phyloP scores from a whole-genome alignment of 768 basidiomycete genomes.

The Flagelloscypha sp. region DNA sequence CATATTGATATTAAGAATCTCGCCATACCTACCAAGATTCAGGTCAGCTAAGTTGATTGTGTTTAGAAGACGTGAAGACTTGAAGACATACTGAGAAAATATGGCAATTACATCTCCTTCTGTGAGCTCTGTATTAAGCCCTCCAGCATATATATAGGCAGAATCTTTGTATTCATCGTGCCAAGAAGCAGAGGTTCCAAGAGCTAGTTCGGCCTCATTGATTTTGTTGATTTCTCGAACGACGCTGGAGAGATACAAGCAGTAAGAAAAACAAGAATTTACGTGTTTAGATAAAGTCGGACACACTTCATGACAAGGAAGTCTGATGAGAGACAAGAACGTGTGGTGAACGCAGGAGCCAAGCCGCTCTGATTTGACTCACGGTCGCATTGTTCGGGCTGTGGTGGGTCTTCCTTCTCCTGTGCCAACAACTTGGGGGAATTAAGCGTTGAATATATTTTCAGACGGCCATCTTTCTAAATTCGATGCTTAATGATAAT shows the following conservation, averaged over 20 bases:
- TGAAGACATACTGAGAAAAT: conserved; percentile 81
- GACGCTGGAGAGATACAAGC: conserved; percentile 42
- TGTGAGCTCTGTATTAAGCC: conserved; percentile 80
- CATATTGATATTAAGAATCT: conserved; percentile 90
- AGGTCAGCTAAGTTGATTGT: conserved; percentile 4
- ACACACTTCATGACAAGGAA: no score
- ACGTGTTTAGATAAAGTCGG: background rate
- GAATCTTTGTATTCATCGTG: conserved; percentile 98
- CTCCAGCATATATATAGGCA: conserved; percentile 91
- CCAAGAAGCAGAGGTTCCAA: conserved; percentile 78
- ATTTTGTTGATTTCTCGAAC: conserved; percentile 91
- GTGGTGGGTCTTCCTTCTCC: no score
- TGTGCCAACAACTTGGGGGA: no score
- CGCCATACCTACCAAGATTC: conserved; percentile 70
- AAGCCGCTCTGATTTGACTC: no score
- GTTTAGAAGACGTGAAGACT: conserved; percentile 3
- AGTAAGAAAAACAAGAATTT: background rate
- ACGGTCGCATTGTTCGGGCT: no score
- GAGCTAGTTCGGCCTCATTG: conserved; percentile 81
- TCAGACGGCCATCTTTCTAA: no score
- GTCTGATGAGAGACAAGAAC: no score
- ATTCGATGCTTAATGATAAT: no score
- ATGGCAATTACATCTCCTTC: conserved; percentile 97
- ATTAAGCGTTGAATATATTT: no score
- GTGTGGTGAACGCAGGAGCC: no score